Base-by-base conservation (phyloP, 2,329 filamentous ascomycete genomes). In the Claviceps pazoutovae region DNA sequence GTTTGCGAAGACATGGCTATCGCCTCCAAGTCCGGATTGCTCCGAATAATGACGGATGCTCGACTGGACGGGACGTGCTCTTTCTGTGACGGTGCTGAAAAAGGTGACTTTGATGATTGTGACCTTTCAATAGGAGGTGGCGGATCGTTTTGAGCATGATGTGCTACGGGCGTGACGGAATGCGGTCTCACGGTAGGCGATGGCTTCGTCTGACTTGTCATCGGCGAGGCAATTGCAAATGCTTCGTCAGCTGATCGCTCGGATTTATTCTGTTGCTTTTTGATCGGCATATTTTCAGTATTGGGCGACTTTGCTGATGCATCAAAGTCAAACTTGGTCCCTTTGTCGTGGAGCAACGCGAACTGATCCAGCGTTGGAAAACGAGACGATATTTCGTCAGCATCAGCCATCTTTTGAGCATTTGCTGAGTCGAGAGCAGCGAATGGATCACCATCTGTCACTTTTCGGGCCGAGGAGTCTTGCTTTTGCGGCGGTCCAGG, bases 331-430 rank as follows among this genome's bases (percentile, higher is more conserved):
- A 96, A 96, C 54, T 88, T 90, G 55, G 80, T 71, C 3, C 86
- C 86, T 55, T 86, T 80, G 56, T 97, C 89, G 59, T 95, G 88
- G 45, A 96, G 71, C 17, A 98, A 73, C 3, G 91, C 84, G 62
- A 98, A 98, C 59, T 97, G 88, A 61, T 97, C 90, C 23, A 98
- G 74, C 5, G 88, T 90, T 0, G 93, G 93, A 59, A 96, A 98
- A 50, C 86, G 80, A 30, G 81, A 77, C 0, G 91, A 88, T 26
- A 96, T 72, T 61, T 97, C 91, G 58, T 97, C 93, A 2, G 74
- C 73, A 21, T 78, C 75, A 7, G 26, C 21, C 11, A 71, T 71
- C 23, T 70, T 60, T 57, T 72, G 58, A 56, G 68, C 66, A 3
- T 59, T 34, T 39, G 65, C 82, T 2, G 84, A 78, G 64, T 98